Conservation (phyloP, 306 rosid species). For the Vachellia collinsii region DNA sequence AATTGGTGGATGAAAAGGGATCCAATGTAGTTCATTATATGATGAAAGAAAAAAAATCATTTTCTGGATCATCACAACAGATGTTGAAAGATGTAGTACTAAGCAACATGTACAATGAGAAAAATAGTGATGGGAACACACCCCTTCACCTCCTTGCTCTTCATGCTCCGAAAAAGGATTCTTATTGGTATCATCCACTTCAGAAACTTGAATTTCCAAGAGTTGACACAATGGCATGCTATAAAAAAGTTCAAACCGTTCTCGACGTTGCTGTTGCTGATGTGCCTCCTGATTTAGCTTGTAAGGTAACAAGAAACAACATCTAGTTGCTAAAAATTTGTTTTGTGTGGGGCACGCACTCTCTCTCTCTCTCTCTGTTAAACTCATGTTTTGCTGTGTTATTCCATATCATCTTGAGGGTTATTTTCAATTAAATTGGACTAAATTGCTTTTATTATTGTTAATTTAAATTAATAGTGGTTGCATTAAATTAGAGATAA, state of each 20-base stretch:
- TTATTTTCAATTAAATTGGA: too few relatives aligned
- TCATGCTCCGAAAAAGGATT: neutral
- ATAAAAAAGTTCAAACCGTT: neutral
- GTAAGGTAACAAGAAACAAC: neutral
- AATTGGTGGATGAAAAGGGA: neutral
- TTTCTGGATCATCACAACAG: too few relatives aligned
- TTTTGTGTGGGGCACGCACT: too few relatives aligned
- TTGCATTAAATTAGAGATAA: too few relatives aligned
- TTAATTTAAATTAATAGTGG: too few relatives aligned
- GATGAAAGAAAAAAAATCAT: too few relatives aligned
- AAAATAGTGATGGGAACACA: neutral
- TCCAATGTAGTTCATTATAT: neutral
- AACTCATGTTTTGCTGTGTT: too few relatives aligned
- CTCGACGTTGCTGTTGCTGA: neutral
- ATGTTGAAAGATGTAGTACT: neutral
- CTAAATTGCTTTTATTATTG: too few relatives aligned
- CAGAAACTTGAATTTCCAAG: neutral
- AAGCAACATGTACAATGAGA: constrained; percentile 1
- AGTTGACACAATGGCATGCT: neutral
- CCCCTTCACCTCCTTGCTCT: neutral
- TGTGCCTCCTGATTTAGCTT: too few relatives aligned
- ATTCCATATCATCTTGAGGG: too few relatives aligned
- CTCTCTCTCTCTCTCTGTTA: too few relatives aligned
- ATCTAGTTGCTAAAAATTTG: too few relatives aligned
- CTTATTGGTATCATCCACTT: neutral